phyloP scores from a whole-genome alignment of 1,284 basidiomycete species.

The Ustilago trichophora region DNA sequence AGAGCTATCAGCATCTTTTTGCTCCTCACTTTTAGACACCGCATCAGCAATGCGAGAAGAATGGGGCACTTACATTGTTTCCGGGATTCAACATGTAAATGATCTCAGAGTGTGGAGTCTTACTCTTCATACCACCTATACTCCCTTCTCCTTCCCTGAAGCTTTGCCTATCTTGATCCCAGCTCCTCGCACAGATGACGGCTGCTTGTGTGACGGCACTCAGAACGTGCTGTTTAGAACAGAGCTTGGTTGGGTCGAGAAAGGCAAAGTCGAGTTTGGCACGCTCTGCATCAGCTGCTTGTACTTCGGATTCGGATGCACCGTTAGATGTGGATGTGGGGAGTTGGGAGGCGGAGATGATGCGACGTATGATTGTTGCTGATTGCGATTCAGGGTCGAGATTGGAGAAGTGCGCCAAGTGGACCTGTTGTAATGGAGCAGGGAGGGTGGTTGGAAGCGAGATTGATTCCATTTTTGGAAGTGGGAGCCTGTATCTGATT shows the following conservation, averaged over 20 bases:
- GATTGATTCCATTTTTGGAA: slow-evolving; percentile 38
- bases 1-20: too few species aligned
- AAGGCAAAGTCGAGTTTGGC: slow-evolving; percentile 45
- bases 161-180: slow-evolving; percentile 4
- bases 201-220: slow-evolving; percentile 39
- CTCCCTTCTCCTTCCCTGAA: slow-evolving; percentile 39
- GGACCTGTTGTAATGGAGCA: slow-evolving; percentile 21
- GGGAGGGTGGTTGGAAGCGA: slow-evolving; percentile 27
- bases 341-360: slow-evolving; percentile 41
- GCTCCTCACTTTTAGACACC: too few species aligned
- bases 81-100: slow-evolving; percentile 45
- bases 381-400: slow-evolving; percentile 34
- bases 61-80: slow-evolving; percentile 34
- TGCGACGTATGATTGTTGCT: slow-evolving; percentile 30
- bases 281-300: slow-evolving; percentile 22
- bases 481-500: neutral
- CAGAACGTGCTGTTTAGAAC: slow-evolving; percentile 37
- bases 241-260: slow-evolving; percentile 43
- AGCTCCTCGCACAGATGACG: slow-evolving; percentile 32
- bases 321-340: slow-evolving; percentile 1
- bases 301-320: slow-evolving; percentile 10
- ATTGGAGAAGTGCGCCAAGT: slow-evolving; percentile 40
- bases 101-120: slow-evolving; percentile 46
- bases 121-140: slow-evolving; percentile 45
- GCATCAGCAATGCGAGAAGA: too few species aligned